Evolutionary conservation across 2,329 filamentous ascomycete genomes (phyloP).

Genomic region (Rhynchosporium secalis): DNA sequence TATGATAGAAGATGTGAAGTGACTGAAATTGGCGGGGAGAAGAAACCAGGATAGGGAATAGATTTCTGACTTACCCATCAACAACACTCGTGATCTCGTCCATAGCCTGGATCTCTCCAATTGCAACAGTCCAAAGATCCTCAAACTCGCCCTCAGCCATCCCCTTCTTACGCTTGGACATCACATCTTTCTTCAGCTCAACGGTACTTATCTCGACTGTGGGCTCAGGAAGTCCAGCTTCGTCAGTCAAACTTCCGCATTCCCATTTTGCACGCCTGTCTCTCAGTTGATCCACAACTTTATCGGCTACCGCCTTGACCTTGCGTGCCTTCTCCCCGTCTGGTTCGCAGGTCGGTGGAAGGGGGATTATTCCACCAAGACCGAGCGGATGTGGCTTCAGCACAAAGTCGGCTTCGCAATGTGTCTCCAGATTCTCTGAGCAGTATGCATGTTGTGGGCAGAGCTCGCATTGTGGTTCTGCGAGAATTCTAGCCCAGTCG

Average conservation of each 20-base stretch:
- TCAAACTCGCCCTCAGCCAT: slow-evolving; percentile 90
- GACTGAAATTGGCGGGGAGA: background rate
- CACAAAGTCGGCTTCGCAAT: slow-evolving; percentile 86
- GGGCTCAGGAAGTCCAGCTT: slow-evolving; percentile 58
- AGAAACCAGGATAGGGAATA: background rate
- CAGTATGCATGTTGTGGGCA: slow-evolving; percentile 92
- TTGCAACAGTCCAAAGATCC: slow-evolving; percentile 75
- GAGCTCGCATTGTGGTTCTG: slow-evolving; percentile 81
- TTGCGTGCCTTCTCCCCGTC: slow-evolving; percentile 89
- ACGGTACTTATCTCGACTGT: slow-evolving; percentile 64
- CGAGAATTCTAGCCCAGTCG: slow-evolving; percentile 66
- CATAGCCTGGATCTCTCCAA: slow-evolving; percentile 67
- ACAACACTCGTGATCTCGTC: slow-evolving; percentile 58
- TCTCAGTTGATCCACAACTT: slow-evolving; percentile 81
- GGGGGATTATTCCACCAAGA: slow-evolving; percentile 74
- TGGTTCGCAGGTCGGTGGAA: slow-evolving; percentile 90
- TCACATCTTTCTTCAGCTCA: slow-evolving; percentile 75
- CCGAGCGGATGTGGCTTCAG: slow-evolving; percentile 82
- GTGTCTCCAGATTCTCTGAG: slow-evolving; percentile 72
- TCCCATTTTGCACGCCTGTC: slow-evolving; percentile 86
- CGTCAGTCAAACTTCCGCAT: slow-evolving; percentile 71
- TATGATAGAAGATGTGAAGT: slow-evolving; percentile 34
- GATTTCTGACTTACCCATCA: slow-evolving; percentile 52
- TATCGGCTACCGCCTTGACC: slow-evolving; percentile 84
- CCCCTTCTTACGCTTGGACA: slow-evolving; percentile 73